These are phyloP conservation scores for Akanthomyces muscarius DNA, from an alignment of 2,329 filamentous ascomycete genomes.

Conservation along the genomic window DNA sequence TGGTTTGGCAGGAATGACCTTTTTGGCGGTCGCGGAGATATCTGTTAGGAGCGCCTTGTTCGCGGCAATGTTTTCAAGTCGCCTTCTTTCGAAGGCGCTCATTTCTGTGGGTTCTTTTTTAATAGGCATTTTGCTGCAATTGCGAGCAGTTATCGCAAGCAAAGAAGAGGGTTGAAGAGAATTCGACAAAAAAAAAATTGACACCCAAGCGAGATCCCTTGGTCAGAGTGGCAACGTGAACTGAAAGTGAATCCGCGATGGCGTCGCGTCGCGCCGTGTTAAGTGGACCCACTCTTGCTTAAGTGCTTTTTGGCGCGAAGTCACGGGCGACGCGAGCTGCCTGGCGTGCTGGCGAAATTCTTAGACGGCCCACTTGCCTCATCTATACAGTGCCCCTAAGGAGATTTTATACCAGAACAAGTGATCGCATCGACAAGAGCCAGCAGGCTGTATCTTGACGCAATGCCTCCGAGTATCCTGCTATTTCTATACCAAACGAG, in stretches of 20 bases:
- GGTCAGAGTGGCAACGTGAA: background rate
- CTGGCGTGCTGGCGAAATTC: constrained; percentile 1
- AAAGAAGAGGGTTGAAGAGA: background rate
- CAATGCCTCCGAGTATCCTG: constrained; percentile 40
- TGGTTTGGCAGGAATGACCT: constrained; percentile 59
- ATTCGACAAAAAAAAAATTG: background rate
- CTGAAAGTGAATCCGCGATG: constrained; percentile 9
- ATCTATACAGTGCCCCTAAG: background rate
- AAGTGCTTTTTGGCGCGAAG: constrained; percentile 31
- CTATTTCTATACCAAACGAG: constrained; percentile 71
- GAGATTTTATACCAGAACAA: constrained; percentile 3
- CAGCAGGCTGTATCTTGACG: background rate
- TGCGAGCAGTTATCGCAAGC: too few relatives aligned
- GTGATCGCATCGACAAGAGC: background rate
- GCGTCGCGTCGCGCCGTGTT: constrained; percentile 13
- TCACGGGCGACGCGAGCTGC: constrained; percentile 27
- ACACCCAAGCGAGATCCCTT: background rate
- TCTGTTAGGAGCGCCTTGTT: constrained; percentile 79
- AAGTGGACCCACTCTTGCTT: constrained; percentile 15
- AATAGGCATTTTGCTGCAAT: constrained; percentile 39
- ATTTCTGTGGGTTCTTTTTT: constrained; percentile 46
- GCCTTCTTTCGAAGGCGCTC: constrained; percentile 81
- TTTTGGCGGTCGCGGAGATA: constrained; percentile 67
- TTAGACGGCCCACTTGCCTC: constrained; percentile 5
- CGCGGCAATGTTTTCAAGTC: constrained; percentile 80